Evolutionary conservation across 805 yeast genomes (phyloP).

Genomic region (Helenozyma baotianmanensis): DNA sequence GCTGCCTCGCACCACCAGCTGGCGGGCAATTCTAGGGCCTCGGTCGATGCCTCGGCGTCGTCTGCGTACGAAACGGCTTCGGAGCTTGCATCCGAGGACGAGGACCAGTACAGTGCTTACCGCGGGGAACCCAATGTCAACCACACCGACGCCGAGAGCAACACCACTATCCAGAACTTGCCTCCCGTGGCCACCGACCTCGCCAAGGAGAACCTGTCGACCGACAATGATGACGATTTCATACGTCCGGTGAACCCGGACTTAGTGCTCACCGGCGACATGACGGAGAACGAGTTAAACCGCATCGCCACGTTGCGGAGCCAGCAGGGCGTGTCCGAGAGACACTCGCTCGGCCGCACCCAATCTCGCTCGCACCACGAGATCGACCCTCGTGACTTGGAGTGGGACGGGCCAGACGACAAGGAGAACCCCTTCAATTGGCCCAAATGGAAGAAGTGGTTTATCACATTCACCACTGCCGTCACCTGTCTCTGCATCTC

Average conservation of each 20-base stretch:
- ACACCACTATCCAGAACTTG: constrained; percentile 9
- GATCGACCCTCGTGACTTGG: constrained; percentile 21
- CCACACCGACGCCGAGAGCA: constrained; percentile 7
- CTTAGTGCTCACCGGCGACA: neutral
- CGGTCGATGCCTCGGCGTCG: constrained; percentile 19
- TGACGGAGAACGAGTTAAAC: constrained; percentile 9
- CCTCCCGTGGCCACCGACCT: neutral
- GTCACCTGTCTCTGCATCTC: constrained; percentile 67
- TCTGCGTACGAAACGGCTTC: constrained; percentile 35
- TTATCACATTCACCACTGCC: constrained; percentile 52
- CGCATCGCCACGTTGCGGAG: constrained; percentile 3
- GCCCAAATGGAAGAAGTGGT: constrained; percentile 62
- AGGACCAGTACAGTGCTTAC: constrained; percentile 14
- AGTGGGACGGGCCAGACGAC: constrained; percentile 63
- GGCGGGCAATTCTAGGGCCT: constrained; percentile 7
- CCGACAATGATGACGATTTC: constrained; percentile 1
- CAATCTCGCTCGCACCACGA: neutral
- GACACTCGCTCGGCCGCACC: too few relatives aligned
- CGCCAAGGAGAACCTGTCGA: constrained; percentile 1
- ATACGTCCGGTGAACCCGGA: constrained; percentile 1
- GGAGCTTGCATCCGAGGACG: constrained; percentile 6
- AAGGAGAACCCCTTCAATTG: constrained; percentile 65
- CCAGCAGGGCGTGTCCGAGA: too few relatives aligned
- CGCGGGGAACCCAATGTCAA: neutral
- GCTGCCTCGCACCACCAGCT: constrained; percentile 19